Base-by-base conservation (phyloP, 495 filamentous ascomycete species). In the Ramalina intermedia region DNA sequence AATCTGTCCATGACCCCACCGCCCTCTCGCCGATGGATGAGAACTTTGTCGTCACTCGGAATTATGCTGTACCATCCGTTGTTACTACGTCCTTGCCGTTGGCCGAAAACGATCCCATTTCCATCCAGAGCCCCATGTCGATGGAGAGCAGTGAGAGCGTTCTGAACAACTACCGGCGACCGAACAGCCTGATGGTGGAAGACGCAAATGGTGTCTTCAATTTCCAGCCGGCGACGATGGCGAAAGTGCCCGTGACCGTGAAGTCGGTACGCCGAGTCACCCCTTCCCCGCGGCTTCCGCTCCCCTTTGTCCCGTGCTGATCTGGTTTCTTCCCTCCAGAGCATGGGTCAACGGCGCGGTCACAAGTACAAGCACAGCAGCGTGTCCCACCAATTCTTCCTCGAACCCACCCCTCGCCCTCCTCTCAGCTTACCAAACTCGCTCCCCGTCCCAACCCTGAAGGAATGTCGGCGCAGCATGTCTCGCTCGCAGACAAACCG, bases 351-450 rank as follows among this genome's bases (percentile, higher is more conserved):
- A 63, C 79, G 91, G 48, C 82, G 89, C 47, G 91, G 91, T 26
- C 91, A 98, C 69, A 88, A 91, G 60, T 98, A 96, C 74, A 94
- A 95, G 55, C 91, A 96, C 69, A 90, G 84, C 61, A 91, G 85
- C 58, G 86, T 98, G 44, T 94, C 86, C 18, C 90, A 96, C 62
- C 87, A 94, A 63, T 89, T 98, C 61, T 94, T 98, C 69, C 84
- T 93, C 56, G 87, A 95, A 61, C 91, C 91, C n/a, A 80, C 86
- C 2, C 84, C 82, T 3, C 75, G 88, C 35, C 83, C 89, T 2
- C 91, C 91, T 1, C 76, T 96, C 21, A 82, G 84, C 12, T 74
- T 98, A 0, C 91, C 91, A n/a, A 85, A 90, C 44, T 90, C 88
- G 14, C 75, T 98, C 0, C 91, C 90, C 12, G 80, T 95, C n/a